Evolutionary conservation across 805 yeast species (phyloP), one percentile per base, ranked within the genome.

Genomic region (Metschnikowia picachoensis): DNA sequence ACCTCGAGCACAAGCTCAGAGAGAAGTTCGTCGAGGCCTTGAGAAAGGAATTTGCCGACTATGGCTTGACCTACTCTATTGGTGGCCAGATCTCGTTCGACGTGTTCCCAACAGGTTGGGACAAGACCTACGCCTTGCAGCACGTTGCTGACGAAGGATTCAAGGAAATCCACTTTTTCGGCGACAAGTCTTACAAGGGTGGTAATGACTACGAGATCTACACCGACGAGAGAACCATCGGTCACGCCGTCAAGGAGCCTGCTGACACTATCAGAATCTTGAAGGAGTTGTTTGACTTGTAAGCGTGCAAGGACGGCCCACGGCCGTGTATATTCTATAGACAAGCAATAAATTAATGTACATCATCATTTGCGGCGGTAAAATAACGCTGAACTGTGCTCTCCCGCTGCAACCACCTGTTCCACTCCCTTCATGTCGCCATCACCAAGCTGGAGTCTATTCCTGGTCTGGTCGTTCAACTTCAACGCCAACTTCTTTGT

Each of bases 21-120:
- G 82, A 79, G 61, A 81, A 76, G 51, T 78, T 94, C 78, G 98
- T 94, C 53, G 74, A 72, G 44, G 97, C 96, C 43, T 79, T 94
- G 65, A 87, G 79, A 72, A 79, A 80, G 65, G 80, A 83, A 62
- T 94, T 94, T 78, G 70, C 92, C 47, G 92, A 91, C 70, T 76
- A 76, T 61, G 86, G 85, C 46, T 79, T 94, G 65, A 92, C 98
- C 57, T 94, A 86, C 80, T 94, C 99, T 49, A 94, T 94, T 56
- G 99, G 99, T 70, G 99, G 99, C 60, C 98, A 94, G 79, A 94
- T 94, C 68, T 92, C 98, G 31, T 94, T 94, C 62, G 99, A 94
- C 64, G 98, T 94, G 55, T 94, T 94, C 92, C 99, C 99, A 76
- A 88, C 97, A 54, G 99, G 99, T 65, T 94, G 99, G 99, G 99